These are phyloP conservation scores for Cetradonia linearis DNA, from an alignment of 495 filamentous ascomycete genomes.

Conservation along the genomic window DNA sequence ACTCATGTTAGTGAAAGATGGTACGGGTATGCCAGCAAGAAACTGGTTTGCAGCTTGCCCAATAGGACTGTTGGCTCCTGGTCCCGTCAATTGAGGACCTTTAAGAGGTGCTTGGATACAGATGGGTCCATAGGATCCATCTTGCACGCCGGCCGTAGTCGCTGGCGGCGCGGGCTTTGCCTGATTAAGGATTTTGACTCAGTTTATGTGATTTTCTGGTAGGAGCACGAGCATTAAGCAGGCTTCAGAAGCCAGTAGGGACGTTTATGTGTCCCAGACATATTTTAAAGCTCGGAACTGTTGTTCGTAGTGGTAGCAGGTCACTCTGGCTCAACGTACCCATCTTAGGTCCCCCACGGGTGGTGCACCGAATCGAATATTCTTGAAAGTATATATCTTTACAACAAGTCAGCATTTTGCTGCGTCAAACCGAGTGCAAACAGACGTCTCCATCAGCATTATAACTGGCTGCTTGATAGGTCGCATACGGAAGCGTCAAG, in stretches of 20 bases:
- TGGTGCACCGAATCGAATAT: constrained; percentile 48
- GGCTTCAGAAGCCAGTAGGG: not conserved
- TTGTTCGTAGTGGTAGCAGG: not conserved
- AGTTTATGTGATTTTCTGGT: not conserved
- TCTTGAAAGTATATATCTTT: constrained; percentile 40
- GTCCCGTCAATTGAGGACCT: constrained; percentile 31
- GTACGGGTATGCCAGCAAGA: constrained; percentile 24
- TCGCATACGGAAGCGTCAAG: constrained; percentile 31
- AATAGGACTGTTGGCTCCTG: constrained; percentile 30
- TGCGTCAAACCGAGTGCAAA: not conserved
- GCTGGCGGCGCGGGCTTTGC: constrained; percentile 42
- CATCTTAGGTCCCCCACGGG: constrained; percentile 47
- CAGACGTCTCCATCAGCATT: constrained; percentile 31
- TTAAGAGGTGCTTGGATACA: constrained; percentile 36
- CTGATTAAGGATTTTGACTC: not conserved
- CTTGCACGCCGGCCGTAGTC: constrained; percentile 37
- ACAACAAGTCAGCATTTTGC: not conserved
- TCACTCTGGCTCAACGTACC: not conserved
- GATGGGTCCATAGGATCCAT: constrained; percentile 39
- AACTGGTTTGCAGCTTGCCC: constrained; percentile 34
- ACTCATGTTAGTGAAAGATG: constrained; percentile 18
- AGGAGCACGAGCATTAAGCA: not conserved
- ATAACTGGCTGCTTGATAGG: constrained; percentile 30
- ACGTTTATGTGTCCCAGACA: not conserved
- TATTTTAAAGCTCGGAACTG: too few species aligned